Base-by-base conservation (phyloP, 78 protist species). In the Polysphondylium violaceum region DNA sequence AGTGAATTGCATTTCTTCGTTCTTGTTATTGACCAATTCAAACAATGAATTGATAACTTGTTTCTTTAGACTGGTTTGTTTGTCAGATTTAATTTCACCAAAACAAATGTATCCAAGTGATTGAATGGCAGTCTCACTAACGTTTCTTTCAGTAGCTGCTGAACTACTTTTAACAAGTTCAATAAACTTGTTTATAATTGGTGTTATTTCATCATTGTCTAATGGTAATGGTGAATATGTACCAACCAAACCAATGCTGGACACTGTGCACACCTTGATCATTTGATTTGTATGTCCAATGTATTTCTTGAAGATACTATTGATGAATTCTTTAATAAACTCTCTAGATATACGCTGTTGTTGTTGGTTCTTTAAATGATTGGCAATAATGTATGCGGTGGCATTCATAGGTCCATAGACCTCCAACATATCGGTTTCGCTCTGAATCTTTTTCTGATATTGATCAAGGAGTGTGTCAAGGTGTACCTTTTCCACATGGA, bases 1-100 rank as follows among this genome's bases (percentile, higher is more conserved):
- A 5, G 91, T 69, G 25, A 83, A 83, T 58, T 83, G 91, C 38
- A 83, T 23, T 43, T 83, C 91, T 44, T 83, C 91, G 33, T 83
- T 83, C 69, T 83, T 83, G 68, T 83, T 83, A 56, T 83, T 83
- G 12, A 83, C 79, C 31, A 68, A 74, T 36, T 83, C 76, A 41
- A 83, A 83, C 4, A 83, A 79, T 6, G 78, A 83, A 59, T 83
- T 79, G 21, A 83, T 25, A 43, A 83, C 53, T 9, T 83, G 19
- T 2, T 65, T 40, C 21, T 58, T 36, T 8, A 72, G 27, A 21
- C 5, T 5, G 5, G 0, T 8, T 7, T 19, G 12, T 17, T 17
- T 5, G 9, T 55, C 61, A 5, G 16, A 21, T 7, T 36, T 65
- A 19, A 23, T 17, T 3, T 7, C 44, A 69, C 91, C 91, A 55